These are phyloP conservation scores for Phytophthora cajani DNA, from an alignment of 352 stramenopile genomes.

Conservation along the genomic window DNA sequence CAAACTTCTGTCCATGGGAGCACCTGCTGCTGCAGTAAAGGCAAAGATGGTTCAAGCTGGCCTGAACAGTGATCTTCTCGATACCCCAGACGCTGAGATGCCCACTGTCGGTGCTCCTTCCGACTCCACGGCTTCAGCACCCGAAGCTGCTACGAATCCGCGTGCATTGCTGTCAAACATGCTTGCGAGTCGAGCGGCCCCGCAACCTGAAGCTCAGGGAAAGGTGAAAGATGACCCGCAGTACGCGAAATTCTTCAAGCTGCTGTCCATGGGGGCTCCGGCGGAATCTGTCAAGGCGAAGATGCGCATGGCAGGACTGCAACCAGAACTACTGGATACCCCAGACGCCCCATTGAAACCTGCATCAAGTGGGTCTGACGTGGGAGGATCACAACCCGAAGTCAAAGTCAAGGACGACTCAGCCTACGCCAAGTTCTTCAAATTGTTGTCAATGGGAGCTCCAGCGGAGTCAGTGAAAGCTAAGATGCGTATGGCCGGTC, in stretches of 20 bases:
- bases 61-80: slow-evolving; percentile 78
- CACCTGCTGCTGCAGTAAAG: slow-evolving; percentile 58
- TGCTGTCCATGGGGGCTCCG: slow-evolving; percentile 68
- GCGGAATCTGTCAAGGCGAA: slow-evolving; percentile 66
- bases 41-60: slow-evolving; percentile 80
- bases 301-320: slow-evolving; percentile 81
- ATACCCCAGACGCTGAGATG: slow-evolving; percentile 65
- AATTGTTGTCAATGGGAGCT: slow-evolving; percentile 66
- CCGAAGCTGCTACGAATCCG: slow-evolving; percentile 23
- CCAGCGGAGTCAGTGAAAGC: slow-evolving; percentile 60
- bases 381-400: slow-evolving; percentile 12
- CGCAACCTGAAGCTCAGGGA: slow-evolving; percentile 7
- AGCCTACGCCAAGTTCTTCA: slow-evolving; percentile 77
- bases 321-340: slow-evolving; percentile 71
- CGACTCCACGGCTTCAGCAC: not conserved
- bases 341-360: slow-evolving; percentile 51
- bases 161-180: slow-evolving; percentile 17
- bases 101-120: slow-evolving; percentile 12
- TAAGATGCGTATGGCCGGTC: slow-evolving; percentile 63
- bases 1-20: slow-evolving; percentile 70
- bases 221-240: slow-evolving; percentile 67
- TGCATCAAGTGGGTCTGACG: not conserved
- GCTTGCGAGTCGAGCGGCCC: slow-evolving; percentile 9
- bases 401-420: slow-evolving; percentile 70
- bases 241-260: slow-evolving; percentile 77